phyloP scores from a whole-genome alignment of 345 rosid genomes.

The Clausena lansium region DNA sequence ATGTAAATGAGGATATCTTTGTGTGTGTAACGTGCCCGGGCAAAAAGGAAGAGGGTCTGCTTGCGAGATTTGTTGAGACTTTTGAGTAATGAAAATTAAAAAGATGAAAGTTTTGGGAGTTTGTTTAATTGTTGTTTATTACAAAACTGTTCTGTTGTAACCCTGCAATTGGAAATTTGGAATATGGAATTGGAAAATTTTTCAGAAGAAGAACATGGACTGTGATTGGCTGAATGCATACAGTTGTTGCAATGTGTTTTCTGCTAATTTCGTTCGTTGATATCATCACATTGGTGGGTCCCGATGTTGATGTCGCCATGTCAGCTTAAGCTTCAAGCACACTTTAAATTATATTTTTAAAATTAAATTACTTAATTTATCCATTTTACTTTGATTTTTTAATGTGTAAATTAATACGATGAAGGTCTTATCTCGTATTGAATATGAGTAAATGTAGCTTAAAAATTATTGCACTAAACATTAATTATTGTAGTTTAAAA shows the following conservation, averaged over 20 bases:
- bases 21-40: neutral
- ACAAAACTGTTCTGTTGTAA: neutral
- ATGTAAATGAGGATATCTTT: neutral
- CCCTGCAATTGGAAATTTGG: neutral
- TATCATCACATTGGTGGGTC: neutral
- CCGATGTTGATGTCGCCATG: too few species aligned
- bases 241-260: neutral
- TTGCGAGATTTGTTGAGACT: neutral
- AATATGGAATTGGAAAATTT: neutral
- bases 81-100: neutral
- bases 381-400: too few species aligned
- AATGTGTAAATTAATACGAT: too few species aligned
- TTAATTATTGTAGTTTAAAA: too few species aligned
- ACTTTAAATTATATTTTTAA: too few species aligned
- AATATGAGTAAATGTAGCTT: too few species aligned
- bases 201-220: neutral
- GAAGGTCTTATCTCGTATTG: too few species aligned
- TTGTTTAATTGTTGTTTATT: too few species aligned
- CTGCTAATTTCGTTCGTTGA: neutral
- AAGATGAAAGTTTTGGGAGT: neutral
- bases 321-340: too few species aligned
- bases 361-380: too few species aligned
- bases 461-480: fast-evolving
- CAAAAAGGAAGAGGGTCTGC: slow-evolving; percentile 10
- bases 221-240: neutral